Base-by-base conservation (phyloP, 139 green algal species). In the Chlorella vulgaris region DNA sequence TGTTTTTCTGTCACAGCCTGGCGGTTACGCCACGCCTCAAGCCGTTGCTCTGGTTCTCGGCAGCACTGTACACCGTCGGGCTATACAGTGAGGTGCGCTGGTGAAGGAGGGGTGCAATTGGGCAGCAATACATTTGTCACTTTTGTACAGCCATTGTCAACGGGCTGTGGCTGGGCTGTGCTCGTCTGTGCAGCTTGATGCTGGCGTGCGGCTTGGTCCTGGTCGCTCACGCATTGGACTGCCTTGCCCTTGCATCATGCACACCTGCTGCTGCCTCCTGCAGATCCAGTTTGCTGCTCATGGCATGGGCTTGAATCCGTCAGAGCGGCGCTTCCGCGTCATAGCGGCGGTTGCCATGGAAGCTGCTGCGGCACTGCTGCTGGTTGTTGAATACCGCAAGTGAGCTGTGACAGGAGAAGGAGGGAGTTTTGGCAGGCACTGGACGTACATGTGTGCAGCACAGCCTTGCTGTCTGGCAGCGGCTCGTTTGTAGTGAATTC, bases 1-100 rank as follows among this genome's bases (percentile, higher is more conserved):
- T 83, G 50, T 38, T 66, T 22, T 83, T 65, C 13, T 67, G 65
- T 35, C 66, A 47, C 28, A 33, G 77, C 47, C 21, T 69, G 76
- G 61, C 47, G 1, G 65, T 55, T 21, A 60, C 29, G 61, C 42
- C 77, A 28, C 47, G 77, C 33, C 10, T 69, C 26, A 51, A 42
- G 26, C 36, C 47, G 77, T 36, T 76, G 26, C 36, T 69, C 2
- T 83, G 77, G 77, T 38, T n/a, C 0, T 65, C 77, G 7, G 39
- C 50, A 1, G 35, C 28, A 2, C 65, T 83, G 7, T 83, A 83
- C 77, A 58, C 66, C 10, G 63, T 83, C 50, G 65, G 77, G 8
- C 50, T 69, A 26, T 83, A 83, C 36, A 77, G 65, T 35, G 77
- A 83, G 77, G 63, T 82, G 76, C 2, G 71, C 5, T 28, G 26